Evolutionary conservation across 306 rosid genomes (phyloP), one percentile per base, ranked within the genome.

Genomic region (Dryas alaskensis): DNA sequence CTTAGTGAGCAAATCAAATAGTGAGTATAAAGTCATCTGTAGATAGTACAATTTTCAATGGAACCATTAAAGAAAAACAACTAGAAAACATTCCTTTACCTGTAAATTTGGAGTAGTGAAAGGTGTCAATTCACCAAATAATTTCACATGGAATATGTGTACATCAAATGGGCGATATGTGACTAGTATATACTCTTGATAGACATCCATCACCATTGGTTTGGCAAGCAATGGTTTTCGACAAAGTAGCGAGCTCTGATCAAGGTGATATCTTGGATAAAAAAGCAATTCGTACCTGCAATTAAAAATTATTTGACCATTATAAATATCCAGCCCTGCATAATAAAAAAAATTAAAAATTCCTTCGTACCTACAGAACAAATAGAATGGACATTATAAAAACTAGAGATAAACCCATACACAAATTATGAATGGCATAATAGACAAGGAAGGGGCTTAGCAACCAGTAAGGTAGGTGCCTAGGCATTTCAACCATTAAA

Each of bases 251-350:
- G 97, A 94, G 79, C 97, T 94, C 88, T 89, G 96, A 84, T 89
- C 98, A 80, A 94, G 98, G 87, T 94, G 98, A 87, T 89, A 89
- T 80, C 98, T 89, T 63, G 96, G 98, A 84, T 89, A 94, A 80
- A 94, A 94, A 63, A 94, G 98, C 80, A 94, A 86, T 80, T 94
- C 98, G 66, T 91, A 89, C 82, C 98, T 94, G 86, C 67, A 78
- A 88, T n/a, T 37, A 81, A 27, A 60, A 62, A 75, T 78, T 73
- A 51, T 25, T 25, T 76, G 44, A 77, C 70, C 69, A 62, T 63
- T 51, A 73, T 44, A 19, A n/a, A 75, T 75, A 22, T 73, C 42
- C 66, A 71, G 66, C 61, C 47, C 50, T 51, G 42, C 61, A 72
- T 75, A 69, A 79, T 49, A 57, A 82, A 71, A 75, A 73, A 73